phyloP scores from a whole-genome alignment of 228 moss, liverwort and hornwort species.

The Sphagnum magellanicum region DNA sequence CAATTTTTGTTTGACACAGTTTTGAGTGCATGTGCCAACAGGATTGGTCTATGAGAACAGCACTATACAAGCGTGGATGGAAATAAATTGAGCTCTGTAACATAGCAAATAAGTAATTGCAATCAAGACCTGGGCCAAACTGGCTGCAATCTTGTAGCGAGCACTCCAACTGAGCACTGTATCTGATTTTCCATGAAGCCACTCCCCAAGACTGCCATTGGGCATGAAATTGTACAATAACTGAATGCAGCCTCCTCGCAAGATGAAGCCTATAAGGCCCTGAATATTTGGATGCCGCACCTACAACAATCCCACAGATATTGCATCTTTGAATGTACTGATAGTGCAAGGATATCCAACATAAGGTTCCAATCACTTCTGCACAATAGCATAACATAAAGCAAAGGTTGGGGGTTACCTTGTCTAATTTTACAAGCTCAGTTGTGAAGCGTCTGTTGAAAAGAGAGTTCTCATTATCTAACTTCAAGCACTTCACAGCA shows the following conservation, averaged over 20 bases:
- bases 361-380: too few relatives aligned
- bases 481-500: slow-evolving; percentile 35
- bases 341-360: too few relatives aligned
- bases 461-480: slow-evolving; percentile 24
- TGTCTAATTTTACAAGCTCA: slow-evolving; percentile 31
- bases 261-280: slow-evolving; percentile 21
- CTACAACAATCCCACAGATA: not conserved
- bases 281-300: slow-evolving; percentile 33
- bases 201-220: slow-evolving; percentile 42
- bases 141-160: slow-evolving; percentile 9
- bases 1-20: not conserved
- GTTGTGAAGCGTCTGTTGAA: slow-evolving; percentile 18
- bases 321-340: too few relatives aligned
- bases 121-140: not conserved
- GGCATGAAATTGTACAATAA: slow-evolving; percentile 27
- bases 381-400: too few relatives aligned
- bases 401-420: not conserved
- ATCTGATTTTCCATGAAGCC: slow-evolving; percentile 27
- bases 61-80: too few relatives aligned
- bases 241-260: slow-evolving; percentile 24
- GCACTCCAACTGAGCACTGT: slow-evolving; percentile 32
- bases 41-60: too few relatives aligned
- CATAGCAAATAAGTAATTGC: too few relatives aligned
- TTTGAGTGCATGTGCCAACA: too few relatives aligned
- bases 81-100: too few relatives aligned